Base-by-base conservation (phyloP, 2,329 filamentous ascomycete genomes). In the Apiospora koreana region DNA sequence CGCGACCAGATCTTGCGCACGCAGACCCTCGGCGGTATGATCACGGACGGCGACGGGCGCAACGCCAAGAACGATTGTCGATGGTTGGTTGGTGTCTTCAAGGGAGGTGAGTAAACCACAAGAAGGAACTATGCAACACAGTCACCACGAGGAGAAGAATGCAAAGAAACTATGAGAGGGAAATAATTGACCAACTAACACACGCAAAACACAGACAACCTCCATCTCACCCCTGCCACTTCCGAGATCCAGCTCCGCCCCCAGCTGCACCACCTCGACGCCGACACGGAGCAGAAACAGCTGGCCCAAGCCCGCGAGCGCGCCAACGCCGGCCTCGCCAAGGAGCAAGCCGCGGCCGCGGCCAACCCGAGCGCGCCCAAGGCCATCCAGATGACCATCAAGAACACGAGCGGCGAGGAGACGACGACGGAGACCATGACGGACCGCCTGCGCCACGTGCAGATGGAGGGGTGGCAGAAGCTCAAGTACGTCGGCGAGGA, bases 1-100 rank as follows among this genome's bases (percentile, higher is more conserved):
- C 89, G 90, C 76, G 92, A 92, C 69, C 90, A 91, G 74, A 91
- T 97, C 4, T 83, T 98, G 78, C 87, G 90, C 67, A 92, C 90
- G 71, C 94, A 97, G 83, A 97, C 94, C 0, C 86, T 97, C 28
- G 95, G 94, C 64, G 96, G 96, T 0, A 91, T 95, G 79, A 91
- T 94, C 72, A 86, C 91, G 16, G 87, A 89, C 50, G 85, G 67
- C 18, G 67, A 69, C 10, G 69, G 68, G 2, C 46, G 70, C 18
- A 70, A 90, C 2, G 89, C 91, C 73, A 88, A 92, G 73, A 92
- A 92, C 28, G 92, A 94, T 58, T 79, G 76, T 66, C 75, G 77
- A 74, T 97, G 97, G 83, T 97, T 98, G 91, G 87, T 98, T 67
- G 96, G 94, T 38, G 92, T 94, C n/a, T 98, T 98, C 79, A 89